Conservation (phyloP, 176 grass and related monocot species). For the Musa schizocarpa region DNA sequence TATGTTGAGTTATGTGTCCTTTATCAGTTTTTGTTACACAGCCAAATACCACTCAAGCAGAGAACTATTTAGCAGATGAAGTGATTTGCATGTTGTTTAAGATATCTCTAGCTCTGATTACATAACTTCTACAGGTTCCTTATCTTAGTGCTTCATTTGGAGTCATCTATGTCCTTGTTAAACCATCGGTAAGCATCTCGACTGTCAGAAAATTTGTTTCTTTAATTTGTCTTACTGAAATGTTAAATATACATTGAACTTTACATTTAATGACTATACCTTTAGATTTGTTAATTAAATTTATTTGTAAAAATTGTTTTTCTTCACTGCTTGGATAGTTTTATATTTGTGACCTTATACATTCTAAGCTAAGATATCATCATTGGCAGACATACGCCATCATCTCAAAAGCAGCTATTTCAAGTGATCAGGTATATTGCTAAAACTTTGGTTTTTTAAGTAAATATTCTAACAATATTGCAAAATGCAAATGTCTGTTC, state of each 20-base stretch:
- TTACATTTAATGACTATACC: neutral
- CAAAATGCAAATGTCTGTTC: neutral
- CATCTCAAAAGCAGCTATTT: slow-evolving; percentile 49
- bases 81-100: neutral
- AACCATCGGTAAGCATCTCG: slow-evolving; percentile 60
- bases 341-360: neutral
- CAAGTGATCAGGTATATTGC: slow-evolving; percentile 48
- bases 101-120: neutral
- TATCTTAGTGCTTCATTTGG: slow-evolving; percentile 82
- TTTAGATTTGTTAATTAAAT: neutral
- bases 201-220: neutral
- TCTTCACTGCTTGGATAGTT: neutral
- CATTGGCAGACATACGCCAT: slow-evolving; percentile 57
- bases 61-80: neutral
- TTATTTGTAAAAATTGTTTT: too few relatives aligned
- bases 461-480: neutral
- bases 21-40: neutral
- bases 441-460: neutral
- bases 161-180: slow-evolving; percentile 63
- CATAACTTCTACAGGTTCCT: slow-evolving; percentile 45
- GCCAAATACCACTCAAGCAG: neutral
- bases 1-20: neutral
- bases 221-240: neutral
- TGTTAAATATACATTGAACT: neutral
- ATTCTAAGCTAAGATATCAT: neutral